These are phyloP conservation scores for Nemania sp. DNA, from an alignment of 2,329 filamentous ascomycete species.

Conservation along the genomic window DNA sequence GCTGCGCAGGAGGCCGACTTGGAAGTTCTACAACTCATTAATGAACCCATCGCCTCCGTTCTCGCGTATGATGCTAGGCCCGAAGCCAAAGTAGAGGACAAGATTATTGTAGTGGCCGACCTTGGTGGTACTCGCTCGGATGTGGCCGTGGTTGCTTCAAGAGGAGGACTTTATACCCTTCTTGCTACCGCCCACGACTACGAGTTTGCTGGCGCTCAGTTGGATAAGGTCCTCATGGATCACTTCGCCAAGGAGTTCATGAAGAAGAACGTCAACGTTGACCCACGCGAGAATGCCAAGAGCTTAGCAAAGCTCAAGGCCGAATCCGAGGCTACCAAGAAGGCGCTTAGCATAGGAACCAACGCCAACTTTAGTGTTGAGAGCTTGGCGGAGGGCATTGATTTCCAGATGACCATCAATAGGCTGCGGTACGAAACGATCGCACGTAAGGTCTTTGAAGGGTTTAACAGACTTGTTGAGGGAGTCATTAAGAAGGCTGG, in stretches of 20 bases:
- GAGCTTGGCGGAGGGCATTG: conserved; percentile 86
- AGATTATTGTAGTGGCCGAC: conserved; percentile 91
- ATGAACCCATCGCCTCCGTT: conserved; percentile 88
- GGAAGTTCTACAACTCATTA: conserved; percentile 92
- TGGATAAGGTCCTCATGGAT: conserved; percentile 93
- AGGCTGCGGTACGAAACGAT: conserved; percentile 92
- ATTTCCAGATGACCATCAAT: conserved; percentile 94
- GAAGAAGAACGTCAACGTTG: conserved; percentile 89
- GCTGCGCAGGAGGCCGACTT: conserved; percentile 84
- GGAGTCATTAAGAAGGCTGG: conserved; percentile 90
- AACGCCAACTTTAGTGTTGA: conserved; percentile 95
- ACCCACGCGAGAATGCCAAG: conserved; percentile 84
- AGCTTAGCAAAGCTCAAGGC: conserved; percentile 92
- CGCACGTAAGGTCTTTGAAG: conserved; percentile 85
- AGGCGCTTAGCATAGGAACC: conserved; percentile 86
- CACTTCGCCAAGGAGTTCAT: conserved; percentile 99
- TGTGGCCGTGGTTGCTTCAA: conserved; percentile 87
- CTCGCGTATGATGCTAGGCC: conserved; percentile 91
- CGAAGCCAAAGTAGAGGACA: conserved; percentile 81
- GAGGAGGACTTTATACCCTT: conserved; percentile 96
- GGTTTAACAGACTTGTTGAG: conserved; percentile 87
- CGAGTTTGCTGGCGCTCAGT: conserved; percentile 85
- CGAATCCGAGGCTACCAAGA: conserved; percentile 92
- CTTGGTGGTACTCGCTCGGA: conserved; percentile 94
- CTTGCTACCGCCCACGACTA: conserved; percentile 96